Base-by-base conservation (phyloP, 495 filamentous ascomycete genomes). In the Penicillium crystallinum region DNA sequence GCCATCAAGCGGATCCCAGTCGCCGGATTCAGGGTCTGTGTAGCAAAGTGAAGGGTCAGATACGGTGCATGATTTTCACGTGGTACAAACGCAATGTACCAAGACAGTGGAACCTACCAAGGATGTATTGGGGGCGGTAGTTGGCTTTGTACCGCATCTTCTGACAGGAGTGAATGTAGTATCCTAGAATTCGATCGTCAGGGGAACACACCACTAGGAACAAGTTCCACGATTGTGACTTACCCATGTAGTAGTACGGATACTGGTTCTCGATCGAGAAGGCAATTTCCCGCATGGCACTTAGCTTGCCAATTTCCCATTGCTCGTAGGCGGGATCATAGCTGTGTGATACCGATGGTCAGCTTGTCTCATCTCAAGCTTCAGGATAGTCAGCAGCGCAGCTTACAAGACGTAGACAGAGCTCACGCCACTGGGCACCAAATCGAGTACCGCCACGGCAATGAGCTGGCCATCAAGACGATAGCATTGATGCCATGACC, bases 401-500 rank as follows among this genome's bases (percentile, higher is more conserved):
- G 27, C 48, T 50, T 42, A 93, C 72, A 96, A 81, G 62, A 97
- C 88, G 66, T 98, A 98, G 31, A 97, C 93, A 17, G 88, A 89
- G 70, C 91, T 97, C 27, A 98, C 89, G 51, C 83, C 85, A 49
- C 88, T 75, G 0, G 92, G 93, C 23, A 97, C 77, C 8, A 97
- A 70, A 65, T 98, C 93, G 29, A 98, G 71, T 9, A 97, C 90
- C 2, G 86, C 88, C 47, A 98, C 80, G 14, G 93, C 93, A 31
- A 97, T 83, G 30, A 98, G 78, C 46, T 84, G 78, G 15, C 91
- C 93, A 67, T 97, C 91, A 21, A 98, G 73, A 25, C 93, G 81
- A 68, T 98, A 96, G 71, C 89, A 93, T 67, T 96, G 91, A 64
- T 98, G 93, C 69, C 83, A 97, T n/a, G 88, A 92, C 7, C 93